Evolutionary conservation across 345 rosid species (phyloP), one percentile per base, ranked within the genome.

Genomic region (Raphanus sativus): DNA sequence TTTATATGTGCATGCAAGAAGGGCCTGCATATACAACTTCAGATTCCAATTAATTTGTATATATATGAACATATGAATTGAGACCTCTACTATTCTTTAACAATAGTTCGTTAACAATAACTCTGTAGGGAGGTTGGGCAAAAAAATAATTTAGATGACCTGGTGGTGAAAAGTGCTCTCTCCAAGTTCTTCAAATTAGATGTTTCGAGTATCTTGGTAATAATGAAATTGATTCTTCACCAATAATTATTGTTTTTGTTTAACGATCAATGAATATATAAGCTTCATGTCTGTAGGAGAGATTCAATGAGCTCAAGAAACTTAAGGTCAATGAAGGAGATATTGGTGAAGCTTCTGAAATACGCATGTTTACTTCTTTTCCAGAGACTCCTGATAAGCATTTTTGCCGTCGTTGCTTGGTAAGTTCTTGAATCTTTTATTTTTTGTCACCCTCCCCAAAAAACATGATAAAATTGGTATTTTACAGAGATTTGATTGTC

Each of bases 61-160:
- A 4, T 6, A 4, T 8, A 30, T 33, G n/a, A 13, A 12, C 11
- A 3, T 5, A 13, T 24, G 32, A 21, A 54, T 34, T 32, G 24
- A 32, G 34, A n/a, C 13, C 3, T 36, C 5, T 34, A 21, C 2
- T 52, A 15, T 69, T 12, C 33, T 13, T 29, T 28, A 0, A 54
- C 61, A 32, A 58, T 56, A 56, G 21, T 4, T 40, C 9, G 25
- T 29, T 59, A 66, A n/a, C 5, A 7, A 64, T 0, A 54, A 15
- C 1, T 40, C 77, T 65, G 66, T 84, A 94, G 98, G 97, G 84
- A 52, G 78, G 74, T 83, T 72, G 86, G 84, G 75, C 86, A 87
- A 80, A 89, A 90, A 65, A 64, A 85, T 80, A 90, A 87, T 55
- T 74, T 86, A 69, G 81, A 79, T 68, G 93, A 91, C 76, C 86